Evolutionary conservation across 345 rosid genomes (phyloP).

Genomic region (Dipteronia dyeriana): DNA sequence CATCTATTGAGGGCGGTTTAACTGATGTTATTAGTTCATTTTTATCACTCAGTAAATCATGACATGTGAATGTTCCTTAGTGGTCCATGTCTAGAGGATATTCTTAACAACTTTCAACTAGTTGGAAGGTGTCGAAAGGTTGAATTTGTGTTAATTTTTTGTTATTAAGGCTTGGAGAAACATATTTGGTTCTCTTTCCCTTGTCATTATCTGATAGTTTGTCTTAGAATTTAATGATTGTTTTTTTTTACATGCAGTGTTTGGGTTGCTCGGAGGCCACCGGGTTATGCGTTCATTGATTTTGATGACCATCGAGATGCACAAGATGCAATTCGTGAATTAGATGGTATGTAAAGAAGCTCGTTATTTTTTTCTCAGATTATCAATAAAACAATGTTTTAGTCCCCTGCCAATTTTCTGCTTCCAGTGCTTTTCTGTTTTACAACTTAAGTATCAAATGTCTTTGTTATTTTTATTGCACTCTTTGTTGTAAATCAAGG

Average conservation of each 20-base stretch:
- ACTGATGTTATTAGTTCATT: too few species aligned
- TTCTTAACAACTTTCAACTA: too few species aligned
- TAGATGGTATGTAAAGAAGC: slow-evolving; percentile 55
- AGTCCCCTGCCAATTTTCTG: background rate
- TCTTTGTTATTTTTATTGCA: background rate
- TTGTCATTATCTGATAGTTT: background rate
- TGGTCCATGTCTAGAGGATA: too few species aligned
- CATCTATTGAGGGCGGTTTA: too few species aligned
- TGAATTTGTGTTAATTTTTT: background rate
- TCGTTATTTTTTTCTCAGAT: background rate
- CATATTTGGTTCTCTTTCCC: background rate
- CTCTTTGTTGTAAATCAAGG: background rate
- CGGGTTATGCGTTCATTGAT: slow-evolving; percentile 89
- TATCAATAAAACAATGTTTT: background rate
- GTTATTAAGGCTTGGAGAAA: background rate
- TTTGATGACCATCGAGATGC: slow-evolving; percentile 87
- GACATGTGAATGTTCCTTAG: too few species aligned
- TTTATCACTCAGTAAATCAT: too few species aligned
- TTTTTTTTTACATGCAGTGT: slow-evolving; percentile 48
- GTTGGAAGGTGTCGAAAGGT: too few species aligned
- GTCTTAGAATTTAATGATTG: background rate
- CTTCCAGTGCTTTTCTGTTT: background rate
- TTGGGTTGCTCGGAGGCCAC: slow-evolving; percentile 97
- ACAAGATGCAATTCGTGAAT: slow-evolving; percentile 71
- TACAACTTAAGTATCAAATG: background rate